Evolutionary conservation across 2,329 filamentous ascomycete species (phyloP), one percentile per base, ranked within the genome.

Genomic region (Cladophialophora yegresii): DNA sequence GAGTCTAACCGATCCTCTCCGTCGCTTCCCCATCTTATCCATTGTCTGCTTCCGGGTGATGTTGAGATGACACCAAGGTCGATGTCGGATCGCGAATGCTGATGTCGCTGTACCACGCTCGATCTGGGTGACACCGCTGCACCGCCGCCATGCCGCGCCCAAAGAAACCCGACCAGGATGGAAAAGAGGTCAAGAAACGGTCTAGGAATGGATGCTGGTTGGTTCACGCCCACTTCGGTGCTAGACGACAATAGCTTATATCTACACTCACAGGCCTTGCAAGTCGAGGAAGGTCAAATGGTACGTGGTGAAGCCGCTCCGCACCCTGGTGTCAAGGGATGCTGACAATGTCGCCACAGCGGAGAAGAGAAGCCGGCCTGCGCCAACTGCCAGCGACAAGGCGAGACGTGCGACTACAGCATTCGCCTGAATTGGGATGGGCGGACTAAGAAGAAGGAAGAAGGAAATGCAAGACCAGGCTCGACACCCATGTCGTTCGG

Each of bases 381-480:
- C 76, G 72, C 83, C 55, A 92, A 92, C 73, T 93, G 91, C 76
- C 82, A 87, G 71, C 86, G 86, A 66, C 86, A 88, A 68, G 87
- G 87, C 66, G 89, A 92, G 73, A 79, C 80, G 54, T 95, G 91
- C 78, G 90, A 95, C 76, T 93, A 93, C 75, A 90, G 86, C 71
- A 90, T 93, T 71, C 84, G 89, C 33, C 79, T 93, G 69, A 93
- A 93, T 72, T 93, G 91, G 91, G 88, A 89, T 65, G 89, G 90
- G 4, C 84, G 90, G 62, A 82, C 84, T 56, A 88, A 85, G 73
- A 86, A 84, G 76, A 83, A 82, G 66, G 78, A 72, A 59, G 72
- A 74, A 26, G 67, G 73, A 32, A 59, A 40, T 40, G 57, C 28
- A 50, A 74, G 69, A 50, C 69, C 72, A 1, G 73, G 76, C 3